A percentile compares a stretch with the other conserved stretches of the same genome.
phyloP scores from a whole-genome alignment of 2,329 filamentous ascomycete species.

The Coniella lustricola region DNA sequence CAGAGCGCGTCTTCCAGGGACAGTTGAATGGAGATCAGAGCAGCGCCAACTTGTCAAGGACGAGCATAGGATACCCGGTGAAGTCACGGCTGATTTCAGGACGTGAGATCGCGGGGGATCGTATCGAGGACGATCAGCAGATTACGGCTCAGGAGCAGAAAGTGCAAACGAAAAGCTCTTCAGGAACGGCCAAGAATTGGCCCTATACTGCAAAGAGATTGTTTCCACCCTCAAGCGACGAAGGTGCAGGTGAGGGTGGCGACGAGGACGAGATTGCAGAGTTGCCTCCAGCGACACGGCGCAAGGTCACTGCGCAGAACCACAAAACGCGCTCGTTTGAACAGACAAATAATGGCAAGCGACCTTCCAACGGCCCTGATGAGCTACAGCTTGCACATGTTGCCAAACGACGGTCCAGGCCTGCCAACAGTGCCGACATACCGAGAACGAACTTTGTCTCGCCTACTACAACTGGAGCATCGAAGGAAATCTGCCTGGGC shows the following conservation, averaged over 20 bases:
- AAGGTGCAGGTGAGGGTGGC: neutral
- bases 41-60: neutral
- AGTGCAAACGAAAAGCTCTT: neutral
- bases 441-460: slow-evolving; percentile 1
- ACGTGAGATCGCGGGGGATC: neutral
- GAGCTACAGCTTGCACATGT: neutral
- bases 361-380: neutral
- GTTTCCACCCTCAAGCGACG: neutral
- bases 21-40: neutral
- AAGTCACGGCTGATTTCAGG: neutral
- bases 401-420: slow-evolving; percentile 1
- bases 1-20: neutral
- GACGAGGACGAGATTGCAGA: neutral
- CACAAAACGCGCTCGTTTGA: neutral
- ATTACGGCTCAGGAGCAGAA: neutral
- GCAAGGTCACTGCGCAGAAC: neutral
- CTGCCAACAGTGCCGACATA: slow-evolving; percentile 1
- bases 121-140: slow-evolving; percentile 8
- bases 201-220: neutral
- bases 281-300: neutral
- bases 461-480: neutral
- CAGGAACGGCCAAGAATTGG: neutral
- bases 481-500: neutral
- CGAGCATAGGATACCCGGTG: neutral
- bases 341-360: slow-evolving; percentile 3